Percentiles rank a stretch among this genome's conserved stretches.
Conservation (phyloP, 768 basidiomycete genomes). For the Sutorius australiensis region DNA sequence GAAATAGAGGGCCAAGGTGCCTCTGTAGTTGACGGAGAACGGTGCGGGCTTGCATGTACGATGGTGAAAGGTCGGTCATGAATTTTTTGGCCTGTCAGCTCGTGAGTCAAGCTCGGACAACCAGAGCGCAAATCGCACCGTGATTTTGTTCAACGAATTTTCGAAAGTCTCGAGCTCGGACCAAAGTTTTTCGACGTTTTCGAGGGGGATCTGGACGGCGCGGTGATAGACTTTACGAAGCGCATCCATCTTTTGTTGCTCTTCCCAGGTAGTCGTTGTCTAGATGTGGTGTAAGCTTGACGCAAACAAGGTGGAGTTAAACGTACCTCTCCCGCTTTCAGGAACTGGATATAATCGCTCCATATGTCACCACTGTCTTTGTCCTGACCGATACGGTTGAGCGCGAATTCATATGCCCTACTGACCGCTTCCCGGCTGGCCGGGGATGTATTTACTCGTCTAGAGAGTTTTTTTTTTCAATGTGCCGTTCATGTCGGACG, state of each 20-base stretch:
- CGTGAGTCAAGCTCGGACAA: slow-evolving; percentile 9
- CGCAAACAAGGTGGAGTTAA: background rate
- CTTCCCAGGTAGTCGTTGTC: slow-evolving; percentile 88
- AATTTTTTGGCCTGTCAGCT: slow-evolving; percentile 82
- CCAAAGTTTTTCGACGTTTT: slow-evolving; percentile 92
- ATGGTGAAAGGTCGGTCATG: slow-evolving; percentile 85
- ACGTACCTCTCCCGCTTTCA: slow-evolving; percentile 74
- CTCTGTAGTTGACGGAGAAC: slow-evolving; percentile 80
- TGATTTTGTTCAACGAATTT: slow-evolving; percentile 82
- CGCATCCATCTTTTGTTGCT: slow-evolving; percentile 92
- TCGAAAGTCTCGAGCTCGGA: slow-evolving; percentile 92
- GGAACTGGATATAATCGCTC: slow-evolving; percentile 89
- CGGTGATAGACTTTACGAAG: slow-evolving; percentile 90
- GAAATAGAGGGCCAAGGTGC: slow-evolving; percentile 60
- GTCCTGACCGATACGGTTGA: slow-evolving; percentile 87
- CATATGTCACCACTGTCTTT: slow-evolving; percentile 91
- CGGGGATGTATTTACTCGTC: slow-evolving; percentile 66
- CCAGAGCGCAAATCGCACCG: slow-evolving; percentile 39
- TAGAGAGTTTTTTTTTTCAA: slow-evolving; percentile 31
- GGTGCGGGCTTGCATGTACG: slow-evolving; percentile 93
- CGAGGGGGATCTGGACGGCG: slow-evolving; percentile 90
- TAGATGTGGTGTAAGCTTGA: slow-evolving; percentile 21
- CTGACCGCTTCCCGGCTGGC: slow-evolving; percentile 71
- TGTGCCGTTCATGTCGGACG: slow-evolving; percentile 2
- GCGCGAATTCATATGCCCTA: slow-evolving; percentile 90